phyloP scores from a whole-genome alignment of 225 moss, liverwort and hornwort species.

The Lunularia cruciata region DNA sequence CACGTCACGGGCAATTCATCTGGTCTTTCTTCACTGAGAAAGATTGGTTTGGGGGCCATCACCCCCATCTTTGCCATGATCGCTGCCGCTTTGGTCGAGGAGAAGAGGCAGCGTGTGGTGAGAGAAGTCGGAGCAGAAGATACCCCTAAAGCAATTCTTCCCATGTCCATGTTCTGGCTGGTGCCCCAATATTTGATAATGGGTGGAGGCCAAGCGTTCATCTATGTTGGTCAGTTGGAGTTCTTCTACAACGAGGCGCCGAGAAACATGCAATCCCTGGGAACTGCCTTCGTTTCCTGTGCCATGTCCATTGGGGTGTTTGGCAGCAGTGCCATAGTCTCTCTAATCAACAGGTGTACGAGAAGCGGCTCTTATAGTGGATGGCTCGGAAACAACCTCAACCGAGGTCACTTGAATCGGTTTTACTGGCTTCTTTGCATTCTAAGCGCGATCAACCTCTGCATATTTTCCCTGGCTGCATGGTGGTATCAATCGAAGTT shows the following conservation, averaged over 20 bases:
- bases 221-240: slow-evolving; percentile 38
- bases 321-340: slow-evolving; percentile 26
- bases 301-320: slow-evolving; percentile 30
- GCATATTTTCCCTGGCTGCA: background rate
- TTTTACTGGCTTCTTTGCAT: slow-evolving; percentile 37
- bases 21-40: slow-evolving; percentile 21
- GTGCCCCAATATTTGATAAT: slow-evolving; percentile 26
- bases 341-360: slow-evolving; percentile 18
- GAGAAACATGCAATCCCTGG: slow-evolving; percentile 28
- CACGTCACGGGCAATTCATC: slow-evolving; percentile 6
- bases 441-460: slow-evolving; percentile 24
- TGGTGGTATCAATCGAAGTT: slow-evolving; percentile 3
- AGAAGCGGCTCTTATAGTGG: background rate
- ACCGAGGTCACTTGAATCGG: slow-evolving; percentile 20
- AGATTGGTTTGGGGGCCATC: slow-evolving; percentile 26
- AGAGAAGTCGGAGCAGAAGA: slow-evolving; percentile 1
- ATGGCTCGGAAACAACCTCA: slow-evolving; percentile 37
- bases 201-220: slow-evolving; percentile 33
- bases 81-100: slow-evolving; percentile 28
- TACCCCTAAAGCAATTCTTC: slow-evolving; percentile 14
- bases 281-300: slow-evolving; percentile 27
- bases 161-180: slow-evolving; percentile 43
- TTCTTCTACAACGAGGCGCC: slow-evolving; percentile 40
- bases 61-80: slow-evolving; percentile 23
- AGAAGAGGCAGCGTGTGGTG: slow-evolving; percentile 8